Evolutionary conservation across 208 protist genomes (phyloP), one percentile per base, ranked within the genome.

Genomic region (Lotmaria passim): DNA sequence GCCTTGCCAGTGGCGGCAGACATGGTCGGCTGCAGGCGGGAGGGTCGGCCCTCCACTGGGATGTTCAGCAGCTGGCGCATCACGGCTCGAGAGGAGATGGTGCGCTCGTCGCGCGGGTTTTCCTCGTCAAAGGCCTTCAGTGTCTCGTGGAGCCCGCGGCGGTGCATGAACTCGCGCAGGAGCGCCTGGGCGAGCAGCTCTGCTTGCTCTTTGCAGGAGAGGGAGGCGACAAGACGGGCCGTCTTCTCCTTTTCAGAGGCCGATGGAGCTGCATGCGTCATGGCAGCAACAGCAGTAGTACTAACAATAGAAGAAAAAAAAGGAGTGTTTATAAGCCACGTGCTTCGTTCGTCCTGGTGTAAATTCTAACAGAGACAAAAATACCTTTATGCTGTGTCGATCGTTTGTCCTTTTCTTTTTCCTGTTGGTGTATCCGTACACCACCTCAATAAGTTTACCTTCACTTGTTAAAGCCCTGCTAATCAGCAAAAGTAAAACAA

Each of bases 151-250:
- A 87, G 90, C 26, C 86, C 85, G 10, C 78, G 73, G 12, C 87
- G 87, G 62, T 96, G 91, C 86, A 96, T 93, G 73, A 86, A 93
- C 75, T 96, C 91, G 15, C 91, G 83, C n/a, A 96, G 83, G 36
- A 96, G 76, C 10, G 88, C 91, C 66, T 94, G 80, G 12, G 88
- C 83, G 10, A 94, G 73, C 15, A 90, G 74, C n/a, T 90, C 75
- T 23, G 85, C 83, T 63, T 95, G 87, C 58, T 90, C 72, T 31
- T 71, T 52, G 21, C 53, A 28, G 38, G 73, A 65, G 17, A 94
- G 73, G 7, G 72, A 62, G 14, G 66, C 71, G 28, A 91, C 72
- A 8, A 50, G 67, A 7, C 43, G 63, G 5, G 59, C 62, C 44
- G 67, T 80, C 70, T 68, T 74, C 28, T 66, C 63, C 57, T 77